Evolutionary conservation across 768 basidiomycete species (phyloP), one percentile per base, ranked within the genome.

Genomic region (Hydnum rufescens): DNA sequence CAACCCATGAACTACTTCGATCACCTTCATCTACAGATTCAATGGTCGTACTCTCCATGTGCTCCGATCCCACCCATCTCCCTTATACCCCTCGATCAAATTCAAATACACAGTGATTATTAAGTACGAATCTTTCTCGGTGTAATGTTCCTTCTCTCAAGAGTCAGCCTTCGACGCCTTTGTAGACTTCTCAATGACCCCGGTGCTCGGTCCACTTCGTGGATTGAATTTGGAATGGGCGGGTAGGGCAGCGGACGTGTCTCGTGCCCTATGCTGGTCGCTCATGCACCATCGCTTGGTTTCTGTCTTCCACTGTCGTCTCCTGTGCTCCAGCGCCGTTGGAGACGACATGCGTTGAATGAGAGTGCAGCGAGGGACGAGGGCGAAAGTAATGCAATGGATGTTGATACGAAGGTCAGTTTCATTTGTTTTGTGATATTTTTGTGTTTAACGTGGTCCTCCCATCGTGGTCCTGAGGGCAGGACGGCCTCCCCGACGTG

Each of bases 151-250:
- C n/a, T n/a, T n/a, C n/a, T n/a, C n/a, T n/a, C n/a, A n/a, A n/a
- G n/a, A n/a, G 46, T 32, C 16, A 16, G 49, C 49, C 25, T 8
- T 13, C 13, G 34, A 51, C 34, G 25, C 29, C 34, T 8, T n/a
- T 32, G 8, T 43, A 30, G 49, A 59, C 61, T 4, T 60, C 22
- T 58, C 62, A 28, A 64, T 64, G 0, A 63, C 60, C 32, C 67
- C 67, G 18, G 66, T 66, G 4, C 54, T 68, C 4, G 61, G 63
- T 3, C 60, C 65, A 6, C 59, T 67, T 59, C 56, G 62, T 52
- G 60, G 59, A 22, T 22, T 39, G 36, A 13, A 13, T 39, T 13
- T 39, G 36, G 36, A 39, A 13, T 39, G 36, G 36, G 22, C 13
- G 13, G 22, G 36, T 39, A 13, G 36, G 13, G 36, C 36, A 13